Evolutionary conservation across 805 yeast species (phyloP), one percentile per base, ranked within the genome.

Genomic region (Crinitomyces ghanaensis): DNA sequence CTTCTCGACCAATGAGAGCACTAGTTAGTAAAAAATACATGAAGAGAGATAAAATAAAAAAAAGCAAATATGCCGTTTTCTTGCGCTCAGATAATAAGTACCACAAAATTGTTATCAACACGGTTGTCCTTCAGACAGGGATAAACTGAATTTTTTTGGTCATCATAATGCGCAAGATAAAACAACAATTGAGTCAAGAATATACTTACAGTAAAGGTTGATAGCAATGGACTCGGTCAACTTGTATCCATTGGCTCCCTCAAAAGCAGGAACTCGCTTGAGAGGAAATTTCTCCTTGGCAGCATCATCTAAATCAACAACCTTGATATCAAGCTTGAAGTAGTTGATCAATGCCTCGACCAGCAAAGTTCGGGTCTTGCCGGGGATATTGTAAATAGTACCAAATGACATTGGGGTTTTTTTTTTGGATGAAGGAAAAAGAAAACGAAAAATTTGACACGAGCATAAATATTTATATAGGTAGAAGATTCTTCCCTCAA

Each of bases 211-310:
- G 63, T 77, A 73, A 56, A 66, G 47, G 41, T 65, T 45, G 51
- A 79, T 62, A 48, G 86, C 83, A 49, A 74, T 64, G 41, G 65
- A 61, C 66, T 78, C 85, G 47, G 63, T 60, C 49, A 78, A 64
- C 51, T 66, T 66, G 64, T 63, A 67, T 26, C 86, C 86, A 51
- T 75, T 70, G 40, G 74, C 70, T 37, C 78, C 80, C 50, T 66
- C 45, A 47, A 73, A 74, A 43, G 74, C 70, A 44, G 85, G 85
- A 43, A 68, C 64, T 58, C 64, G 68, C 42, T 57, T 59, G 48
- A 66, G 57, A 42, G 82, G 79, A 67, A 74, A 77, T 55, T 56
- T 45, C 42, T 62, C 56, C 30, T 52, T 53, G 57, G 50, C 72
- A 31, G 58, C 57, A 37, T 62, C 64, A 36, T 65, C 64, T 27